Base-by-base conservation (phyloP, 441 rosid genomes). In the Brassica hybrid region DNA sequence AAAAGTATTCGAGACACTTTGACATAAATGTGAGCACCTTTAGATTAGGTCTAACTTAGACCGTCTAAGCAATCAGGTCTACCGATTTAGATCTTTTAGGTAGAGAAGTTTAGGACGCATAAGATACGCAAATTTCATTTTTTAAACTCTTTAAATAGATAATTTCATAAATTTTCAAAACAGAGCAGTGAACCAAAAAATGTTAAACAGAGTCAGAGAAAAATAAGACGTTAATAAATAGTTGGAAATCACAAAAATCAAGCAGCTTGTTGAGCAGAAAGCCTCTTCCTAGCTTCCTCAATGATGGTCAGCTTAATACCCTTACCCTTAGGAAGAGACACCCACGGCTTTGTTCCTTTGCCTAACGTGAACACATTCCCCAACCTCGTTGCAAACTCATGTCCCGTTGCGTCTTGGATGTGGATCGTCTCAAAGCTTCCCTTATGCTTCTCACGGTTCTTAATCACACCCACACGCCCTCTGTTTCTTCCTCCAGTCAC, bases 401-500 rank as follows among this genome's bases (percentile, higher is more conserved):
- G 89, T 14, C 91, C 91, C 0, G 76, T 61, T 12, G 91, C 69
- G 67, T 89, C 95, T 43, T 90, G 95, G 52, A 90, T 65, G 67
- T 90, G 95, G 74, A 90, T 72, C 7, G 93, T 89, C 79, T 88
- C 93, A 32, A 90, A 89, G 81, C 87, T 90, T 41, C 93, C 92
- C 85, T 90, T 85, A 13, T 89, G 89, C 85, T 90, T 90, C 80
- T 90, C 93, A 75, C 90, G 70, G 84, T 73, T 90, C 81, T 89
- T 90, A 71, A 90, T 81, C 36, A 86, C 83, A 14, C 93, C 93
- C 27, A 87, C 92, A 56, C 92, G 92, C 16, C 94, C 94, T 68
- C 88, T 88, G 79, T 90, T 90, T 73, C 92, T 84, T 45, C 91
- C 91, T 48, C 90, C 90, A 0, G 91, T 89, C 19, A 87, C 95